These are phyloP conservation scores for Coniochaeta sp. DNA, from an alignment of 2,329 filamentous ascomycete species.

Conservation along the genomic window DNA sequence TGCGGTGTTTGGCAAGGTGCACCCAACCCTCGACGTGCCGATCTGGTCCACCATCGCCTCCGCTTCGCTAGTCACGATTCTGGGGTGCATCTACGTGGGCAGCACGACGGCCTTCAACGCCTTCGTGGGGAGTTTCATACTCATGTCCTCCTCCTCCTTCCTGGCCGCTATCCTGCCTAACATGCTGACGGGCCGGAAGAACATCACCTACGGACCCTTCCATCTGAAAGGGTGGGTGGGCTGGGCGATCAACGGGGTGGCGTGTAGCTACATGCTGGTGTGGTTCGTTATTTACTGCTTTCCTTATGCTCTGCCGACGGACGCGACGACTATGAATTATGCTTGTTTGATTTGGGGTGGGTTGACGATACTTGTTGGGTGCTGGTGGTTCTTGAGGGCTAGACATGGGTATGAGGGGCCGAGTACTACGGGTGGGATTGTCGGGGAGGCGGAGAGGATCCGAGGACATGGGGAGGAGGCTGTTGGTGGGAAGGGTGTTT, in stretches of 20 bases:
- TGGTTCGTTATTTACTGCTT: constrained; percentile 58
- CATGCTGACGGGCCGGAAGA: constrained; percentile 35
- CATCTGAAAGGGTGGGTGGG: constrained; percentile 37
- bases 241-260: constrained; percentile 38
- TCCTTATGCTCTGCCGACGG: constrained; percentile 34
- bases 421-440: background rate
- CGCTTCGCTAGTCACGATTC: constrained; percentile 35
- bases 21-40: constrained; percentile 25
- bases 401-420: background rate
- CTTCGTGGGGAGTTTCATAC: constrained; percentile 46
- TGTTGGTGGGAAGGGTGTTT: no score
- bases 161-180: constrained; percentile 56
- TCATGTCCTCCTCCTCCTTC: constrained; percentile 43
- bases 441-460: background rate
- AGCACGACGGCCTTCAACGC: constrained; percentile 60
- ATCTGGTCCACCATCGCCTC: constrained; percentile 42
- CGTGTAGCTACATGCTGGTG: constrained; percentile 46
- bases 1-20: constrained; percentile 19
- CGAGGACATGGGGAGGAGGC: background rate
- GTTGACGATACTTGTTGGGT: constrained; percentile 19
- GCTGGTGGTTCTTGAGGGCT: constrained; percentile 1
- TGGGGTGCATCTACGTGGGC: constrained; percentile 61
- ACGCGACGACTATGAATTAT: constrained; percentile 41
- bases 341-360: constrained; percentile 35
- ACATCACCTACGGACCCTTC: constrained; percentile 48